phyloP scores from a whole-genome alignment of 768 basidiomycete genomes.

The Thelephora ganbajun region DNA sequence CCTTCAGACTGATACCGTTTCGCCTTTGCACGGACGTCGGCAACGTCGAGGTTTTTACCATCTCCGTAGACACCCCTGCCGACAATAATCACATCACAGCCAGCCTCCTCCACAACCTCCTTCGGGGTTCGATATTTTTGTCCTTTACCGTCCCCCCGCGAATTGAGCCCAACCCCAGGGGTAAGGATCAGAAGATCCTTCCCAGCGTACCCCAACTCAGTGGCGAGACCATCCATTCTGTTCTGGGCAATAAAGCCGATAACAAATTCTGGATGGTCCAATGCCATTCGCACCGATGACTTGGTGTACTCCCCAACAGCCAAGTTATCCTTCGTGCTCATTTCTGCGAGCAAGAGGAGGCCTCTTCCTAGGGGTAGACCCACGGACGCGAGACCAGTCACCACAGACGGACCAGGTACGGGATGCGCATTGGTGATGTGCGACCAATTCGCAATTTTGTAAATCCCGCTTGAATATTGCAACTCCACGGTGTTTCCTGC shows the following conservation, averaged over 20 bases:
- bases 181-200: constrained; percentile 80
- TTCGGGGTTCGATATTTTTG: constrained; percentile 90
- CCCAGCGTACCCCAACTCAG: constrained; percentile 11
- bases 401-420: constrained; percentile 89
- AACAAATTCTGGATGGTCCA: constrained; percentile 71
- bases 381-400: constrained; percentile 78
- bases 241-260: constrained; percentile 92
- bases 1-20: constrained; percentile 74
- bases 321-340: constrained; percentile 85
- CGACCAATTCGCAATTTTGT: constrained; percentile 91
- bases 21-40: constrained; percentile 53
- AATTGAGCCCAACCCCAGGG: constrained; percentile 82
- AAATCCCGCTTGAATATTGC: constrained; percentile 86
- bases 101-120: constrained; percentile 66
- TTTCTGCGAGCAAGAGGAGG: constrained; percentile 85
- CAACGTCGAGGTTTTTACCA: constrained; percentile 27
- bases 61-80: constrained; percentile 87
- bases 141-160: constrained; percentile 58
- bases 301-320: constrained; percentile 76
- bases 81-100: constrained; percentile 95
- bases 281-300: constrained; percentile 79
- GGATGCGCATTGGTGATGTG: constrained; percentile 96
- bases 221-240: constrained; percentile 54
- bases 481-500: constrained; percentile 91
- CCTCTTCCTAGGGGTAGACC: constrained; percentile 79